Evolutionary conservation across 768 basidiomycete species (phyloP), one percentile per base, ranked within the genome.

Genomic region (Grammothele lineata): DNA sequence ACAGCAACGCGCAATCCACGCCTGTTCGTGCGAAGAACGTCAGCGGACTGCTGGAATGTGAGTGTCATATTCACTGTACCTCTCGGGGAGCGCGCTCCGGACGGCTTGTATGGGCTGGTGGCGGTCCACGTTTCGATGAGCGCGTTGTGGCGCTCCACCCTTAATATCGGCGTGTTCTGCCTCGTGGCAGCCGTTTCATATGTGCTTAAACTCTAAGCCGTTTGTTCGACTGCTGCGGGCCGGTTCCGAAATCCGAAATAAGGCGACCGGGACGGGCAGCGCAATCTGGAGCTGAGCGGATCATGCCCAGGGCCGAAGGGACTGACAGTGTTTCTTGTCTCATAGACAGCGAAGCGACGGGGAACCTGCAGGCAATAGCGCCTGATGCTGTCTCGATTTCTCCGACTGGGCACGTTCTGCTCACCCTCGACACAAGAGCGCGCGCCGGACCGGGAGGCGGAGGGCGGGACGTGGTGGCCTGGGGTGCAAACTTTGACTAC

Each of bases 21-120:
- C 92, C 90, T 3, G 70, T 79, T 1, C 81, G 81, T 46, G 85
- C 86, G 2, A 92, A 83, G 66, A 81, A 79, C 36, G 73, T 95
- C 47, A 92, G 89, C 58, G 89, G 90, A 10, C 68, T 95, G 21
- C 67, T 76, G n/a, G 91, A 94, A 75, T 95, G 90, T 91, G 59
- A 69, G 87, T 41, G 2, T 19, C n/a, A 22, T 35, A 25, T 17
- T 26, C 18, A n/a, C 24, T 23, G 15, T 33, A 15, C 19, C 24
- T 22, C 19, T 22, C 25, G 17, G n/a, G n/a, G n/a, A n/a, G n/a
- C n/a, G n/a, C 15, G 15, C 14, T 25, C 34, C 10, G 18, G 17
- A 36, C 39, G 26, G 24, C 39, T n/a, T 14, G 38, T n/a, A n/a
- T n/a, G n/a, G n/a, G n/a, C n/a, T n/a, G n/a, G n/a, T n/a, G n/a